These are phyloP conservation scores for Suillus ampliporus DNA, from an alignment of 768 basidiomycete species.

Conservation along the genomic window DNA sequence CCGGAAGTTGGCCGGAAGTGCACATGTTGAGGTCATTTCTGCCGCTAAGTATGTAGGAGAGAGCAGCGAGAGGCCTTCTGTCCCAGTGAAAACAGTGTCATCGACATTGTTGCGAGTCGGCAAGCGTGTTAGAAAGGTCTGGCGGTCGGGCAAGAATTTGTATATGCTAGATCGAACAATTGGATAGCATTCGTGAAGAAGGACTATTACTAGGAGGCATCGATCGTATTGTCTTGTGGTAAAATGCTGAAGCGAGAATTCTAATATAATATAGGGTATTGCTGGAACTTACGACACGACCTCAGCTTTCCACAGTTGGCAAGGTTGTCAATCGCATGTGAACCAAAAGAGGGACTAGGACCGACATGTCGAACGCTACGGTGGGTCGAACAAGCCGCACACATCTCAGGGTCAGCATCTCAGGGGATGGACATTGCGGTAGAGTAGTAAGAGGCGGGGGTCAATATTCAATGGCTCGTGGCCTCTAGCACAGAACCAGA, in stretches of 20 bases:
- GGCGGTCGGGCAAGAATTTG: neutral
- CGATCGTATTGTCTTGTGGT: neutral
- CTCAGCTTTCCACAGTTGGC: neutral
- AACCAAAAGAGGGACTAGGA: too few relatives aligned
- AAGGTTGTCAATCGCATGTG: too few relatives aligned
- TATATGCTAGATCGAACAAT: neutral
- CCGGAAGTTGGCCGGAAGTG: conserved; percentile 29
- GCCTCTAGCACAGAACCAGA: too few relatives aligned
- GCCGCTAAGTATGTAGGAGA: conserved; percentile 48
- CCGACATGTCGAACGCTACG: too few relatives aligned
- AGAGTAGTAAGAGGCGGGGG: too few relatives aligned
- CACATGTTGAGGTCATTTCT: conserved; percentile 19
- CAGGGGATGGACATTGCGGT: too few relatives aligned
- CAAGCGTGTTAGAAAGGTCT: neutral
- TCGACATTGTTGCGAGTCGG: neutral
- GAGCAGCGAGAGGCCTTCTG: conserved; percentile 61
- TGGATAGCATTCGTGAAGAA: neutral
- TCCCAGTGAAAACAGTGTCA: neutral
- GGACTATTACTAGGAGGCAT: neutral
- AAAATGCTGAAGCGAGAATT: neutral
- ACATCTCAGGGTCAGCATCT: too few relatives aligned
- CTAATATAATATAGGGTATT: neutral
- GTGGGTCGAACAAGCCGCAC: too few relatives aligned
- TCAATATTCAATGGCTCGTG: too few relatives aligned
- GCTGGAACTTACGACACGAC: neutral